Base-by-base conservation (phyloP, 2,329 filamentous ascomycete genomes). In the Colletotrichum scovillei region DNA sequence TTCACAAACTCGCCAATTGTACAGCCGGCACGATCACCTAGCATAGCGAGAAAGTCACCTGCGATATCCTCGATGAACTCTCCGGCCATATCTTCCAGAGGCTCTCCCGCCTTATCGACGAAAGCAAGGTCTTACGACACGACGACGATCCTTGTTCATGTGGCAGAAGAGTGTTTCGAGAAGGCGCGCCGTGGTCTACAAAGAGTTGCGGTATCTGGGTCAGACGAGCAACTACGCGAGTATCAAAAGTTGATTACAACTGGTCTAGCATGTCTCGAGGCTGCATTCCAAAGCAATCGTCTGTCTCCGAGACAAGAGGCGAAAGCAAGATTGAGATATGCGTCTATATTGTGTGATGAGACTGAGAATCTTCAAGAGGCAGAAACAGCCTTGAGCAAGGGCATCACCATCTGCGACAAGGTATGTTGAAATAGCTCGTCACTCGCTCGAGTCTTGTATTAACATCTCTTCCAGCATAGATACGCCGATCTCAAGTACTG, bases 361-460 rank as follows among this genome's bases (percentile, higher is more conserved):
- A 95, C 93, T 2, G 92, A 94, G 42, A 95, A 95, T 75, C 84
- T 91, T 12, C 91, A 91, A 84, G 91, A 94, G 76, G 92, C 92
- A 1, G 93, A 95, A 81, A 92, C 91, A 14, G 87, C 91, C 4
- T 81, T 96, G 69, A 92, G 89, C 53, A 94, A 94, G 81, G 93
- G 92, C 7, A 91, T 94, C 67, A 88, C 90, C 2, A 84, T 93
- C 2, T 94, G 92, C 77, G 91, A 93, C 73, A 90, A 92, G 82
- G 90, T 91, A 81, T 75, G 78, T 72, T 38, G 11, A 16, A n/a
- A 1, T 26, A 6, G 12, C 6, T 38, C 19, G 22, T 35, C 38
- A 12, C 22, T 8, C 46, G 12, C 4, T 30, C 55, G 24, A 42
- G 42, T 49, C n/a, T 8, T 22, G 1, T 55, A 77, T 74, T 80